These are phyloP conservation scores for Cordyceps fumosorosea DNA, from an alignment of 2,329 filamentous ascomycete genomes.

Conservation along the genomic window DNA sequence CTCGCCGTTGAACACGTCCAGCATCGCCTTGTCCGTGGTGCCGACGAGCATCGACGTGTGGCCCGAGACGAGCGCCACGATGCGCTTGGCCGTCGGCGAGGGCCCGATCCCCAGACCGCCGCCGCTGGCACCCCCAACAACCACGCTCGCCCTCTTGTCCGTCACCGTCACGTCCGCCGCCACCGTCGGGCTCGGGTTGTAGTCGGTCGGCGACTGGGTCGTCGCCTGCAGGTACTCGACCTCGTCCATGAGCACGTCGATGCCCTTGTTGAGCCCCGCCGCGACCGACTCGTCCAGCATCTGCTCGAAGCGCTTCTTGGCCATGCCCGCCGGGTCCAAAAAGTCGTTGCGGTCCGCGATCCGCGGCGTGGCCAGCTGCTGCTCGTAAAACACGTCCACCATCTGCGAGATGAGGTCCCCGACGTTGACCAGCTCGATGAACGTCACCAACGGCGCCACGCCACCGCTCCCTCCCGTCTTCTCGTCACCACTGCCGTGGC, in stretches of 20 bases:
- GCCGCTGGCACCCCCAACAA: constrained; percentile 18
- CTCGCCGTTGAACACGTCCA: constrained; percentile 98
- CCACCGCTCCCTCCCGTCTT: constrained; percentile 42
- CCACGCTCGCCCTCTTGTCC: constrained; percentile 20
- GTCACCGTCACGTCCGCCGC: constrained; percentile 17
- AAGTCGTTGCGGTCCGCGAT: constrained; percentile 93
- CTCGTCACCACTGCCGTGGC: constrained; percentile 41
- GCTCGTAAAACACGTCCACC: constrained; percentile 97
- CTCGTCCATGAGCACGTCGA: constrained; percentile 97
- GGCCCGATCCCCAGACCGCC: constrained; percentile 51
- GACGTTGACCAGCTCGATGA: constrained; percentile 95
- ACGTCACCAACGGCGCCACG: constrained; percentile 87
- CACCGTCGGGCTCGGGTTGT: constrained; percentile 66
- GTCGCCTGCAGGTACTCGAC: constrained; percentile 93
- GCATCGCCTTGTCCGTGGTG: constrained; percentile 94
- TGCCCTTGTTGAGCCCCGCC: constrained; percentile 92
- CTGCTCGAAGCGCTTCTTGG: constrained; percentile 98
- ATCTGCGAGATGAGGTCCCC: constrained; percentile 97
- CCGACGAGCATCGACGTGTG: constrained; percentile 92
- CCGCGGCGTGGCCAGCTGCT: constrained; percentile 77
- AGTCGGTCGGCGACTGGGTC: constrained; percentile 79
- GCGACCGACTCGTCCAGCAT: constrained; percentile 97
- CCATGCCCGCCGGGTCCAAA: constrained; percentile 80
- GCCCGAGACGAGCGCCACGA: constrained; percentile 78
- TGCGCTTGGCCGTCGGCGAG: constrained; percentile 68